Percentiles rank a stretch among this genome's conserved stretches.
These are phyloP conservation scores for Trebouxia sp. DNA, from an alignment of 139 green algal genomes.

Conservation along the genomic window DNA sequence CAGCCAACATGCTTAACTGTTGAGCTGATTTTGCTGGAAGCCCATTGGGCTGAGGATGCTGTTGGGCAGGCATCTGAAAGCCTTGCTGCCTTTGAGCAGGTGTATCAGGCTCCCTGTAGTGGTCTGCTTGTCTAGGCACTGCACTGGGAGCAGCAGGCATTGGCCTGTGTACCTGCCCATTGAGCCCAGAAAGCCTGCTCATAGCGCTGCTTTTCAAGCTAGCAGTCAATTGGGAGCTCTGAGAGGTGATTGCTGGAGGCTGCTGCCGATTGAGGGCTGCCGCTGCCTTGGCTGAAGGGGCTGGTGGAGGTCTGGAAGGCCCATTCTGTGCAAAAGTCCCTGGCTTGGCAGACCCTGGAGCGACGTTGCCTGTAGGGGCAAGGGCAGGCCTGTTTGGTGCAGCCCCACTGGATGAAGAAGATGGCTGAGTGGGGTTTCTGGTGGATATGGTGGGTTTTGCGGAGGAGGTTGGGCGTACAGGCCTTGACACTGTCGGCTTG, in stretches of 20 bases:
- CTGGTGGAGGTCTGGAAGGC: not conserved
- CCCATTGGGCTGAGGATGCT: no score
- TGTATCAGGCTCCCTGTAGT: no score
- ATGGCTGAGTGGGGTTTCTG: not conserved
- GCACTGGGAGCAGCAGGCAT: no score
- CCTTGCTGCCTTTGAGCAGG: no score
- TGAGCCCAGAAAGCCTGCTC: not conserved
- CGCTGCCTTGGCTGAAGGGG: slow-evolving; percentile 10
- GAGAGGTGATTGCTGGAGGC: not conserved
- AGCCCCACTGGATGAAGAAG: not conserved
- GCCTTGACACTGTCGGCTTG: not conserved
- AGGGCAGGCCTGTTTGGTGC: not conserved
- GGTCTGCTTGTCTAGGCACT: no score
- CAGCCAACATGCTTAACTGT: no score
- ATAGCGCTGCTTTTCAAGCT: not conserved
- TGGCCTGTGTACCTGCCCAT: not conserved
- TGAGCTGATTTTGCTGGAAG: no score
- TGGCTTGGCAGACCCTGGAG: no score
- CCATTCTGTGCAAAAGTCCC: no score
- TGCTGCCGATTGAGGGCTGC: not conserved
- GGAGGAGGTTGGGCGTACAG: not conserved
- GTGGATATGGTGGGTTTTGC: not conserved
- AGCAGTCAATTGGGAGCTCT: not conserved
- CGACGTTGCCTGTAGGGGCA: not conserved
- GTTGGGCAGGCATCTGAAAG: no score